These are phyloP conservation scores for Leucaena leucocephala DNA, from an alignment of 306 rosid genomes.

Conservation along the genomic window DNA sequence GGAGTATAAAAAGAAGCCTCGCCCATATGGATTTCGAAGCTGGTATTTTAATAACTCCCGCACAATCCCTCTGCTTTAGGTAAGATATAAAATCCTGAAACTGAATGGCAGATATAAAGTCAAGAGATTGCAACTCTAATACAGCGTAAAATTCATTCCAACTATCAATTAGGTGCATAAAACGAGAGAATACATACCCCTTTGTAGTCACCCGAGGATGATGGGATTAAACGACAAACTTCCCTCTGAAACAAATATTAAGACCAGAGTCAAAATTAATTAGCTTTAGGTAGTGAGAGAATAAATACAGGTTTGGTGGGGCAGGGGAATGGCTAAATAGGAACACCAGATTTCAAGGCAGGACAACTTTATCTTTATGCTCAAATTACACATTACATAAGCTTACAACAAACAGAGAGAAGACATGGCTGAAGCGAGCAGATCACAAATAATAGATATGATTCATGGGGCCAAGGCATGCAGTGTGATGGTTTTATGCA, in stretches of 20 bases:
- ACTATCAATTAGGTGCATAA: background rate
- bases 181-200: slow-evolving; percentile 61
- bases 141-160: slow-evolving; percentile 9
- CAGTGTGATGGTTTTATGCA: background rate
- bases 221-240: slow-evolving; percentile 80
- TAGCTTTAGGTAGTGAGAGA: slow-evolving; percentile 21
- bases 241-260: slow-evolving; percentile 73
- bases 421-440: background rate
- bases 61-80: slow-evolving; percentile 96
- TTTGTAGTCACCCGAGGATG: slow-evolving; percentile 66
- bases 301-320: background rate
- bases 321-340: background rate
- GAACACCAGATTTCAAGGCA: background rate
- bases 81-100: slow-evolving; percentile 91
- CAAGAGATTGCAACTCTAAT: slow-evolving; percentile 24
- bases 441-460: slow-evolving; percentile 28
- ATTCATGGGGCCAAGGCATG: slow-evolving; percentile 22
- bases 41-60: slow-evolving; percentile 92
- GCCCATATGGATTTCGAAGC: slow-evolving; percentile 84
- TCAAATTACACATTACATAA: background rate
- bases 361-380: background rate
- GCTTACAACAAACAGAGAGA: slow-evolving; percentile 4
- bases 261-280: slow-evolving; percentile 25
- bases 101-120: slow-evolving; percentile 52
- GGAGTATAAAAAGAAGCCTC: slow-evolving; percentile 88